Base-by-base conservation (phyloP, 257 asterid species). In the Scutellaria minor region DNA sequence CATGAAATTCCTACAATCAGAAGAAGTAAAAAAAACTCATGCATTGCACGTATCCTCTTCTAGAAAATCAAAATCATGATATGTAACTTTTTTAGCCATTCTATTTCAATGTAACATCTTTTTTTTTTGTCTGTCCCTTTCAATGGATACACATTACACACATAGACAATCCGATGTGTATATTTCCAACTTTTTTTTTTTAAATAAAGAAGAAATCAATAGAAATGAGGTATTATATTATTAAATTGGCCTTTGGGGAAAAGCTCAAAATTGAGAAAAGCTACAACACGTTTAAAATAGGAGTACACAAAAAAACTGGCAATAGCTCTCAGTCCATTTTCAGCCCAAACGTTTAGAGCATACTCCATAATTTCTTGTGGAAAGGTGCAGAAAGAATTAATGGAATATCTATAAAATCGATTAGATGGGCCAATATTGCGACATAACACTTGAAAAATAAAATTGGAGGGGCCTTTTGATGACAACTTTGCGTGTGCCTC, bases 201-300 rank as follows among this genome's bases (percentile, higher is more conserved):
- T 18, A 18, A 18, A 18, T 18, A 18, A 18, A 18, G 39, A 50
- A 31, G 0, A 10, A 68, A 20, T 13, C 11, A 4, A 63, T 62
- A 22, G 37, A 31, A 31, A 24, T 24, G 27, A 24, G 27, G 1
- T 24, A 41, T 27, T 67, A 24, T 24, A 41, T 27, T 67, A 71
- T 63, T 65, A 66, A 24, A 50, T 71, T 52, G 74, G 81, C 69
- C 81, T 56, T 55, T 61, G 1, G 31, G 14, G n/a, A 51, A 40
- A 65, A 12, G 50, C 3, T 64, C 39, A 9, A 64, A 22, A 39
- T 48, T 53, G 22, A 61, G 48, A 37, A 10, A 18, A 18, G 18
- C 18, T 18, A 18, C 18, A 18, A 18, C 18, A 18, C 0, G 18
- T 18, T 18, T 18, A 18, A 18, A 18, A 18, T 18, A 18, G 18